Base-by-base conservation (phyloP, 2,329 filamentous ascomycete species). In the Cladosporium cucumerinum region DNA sequence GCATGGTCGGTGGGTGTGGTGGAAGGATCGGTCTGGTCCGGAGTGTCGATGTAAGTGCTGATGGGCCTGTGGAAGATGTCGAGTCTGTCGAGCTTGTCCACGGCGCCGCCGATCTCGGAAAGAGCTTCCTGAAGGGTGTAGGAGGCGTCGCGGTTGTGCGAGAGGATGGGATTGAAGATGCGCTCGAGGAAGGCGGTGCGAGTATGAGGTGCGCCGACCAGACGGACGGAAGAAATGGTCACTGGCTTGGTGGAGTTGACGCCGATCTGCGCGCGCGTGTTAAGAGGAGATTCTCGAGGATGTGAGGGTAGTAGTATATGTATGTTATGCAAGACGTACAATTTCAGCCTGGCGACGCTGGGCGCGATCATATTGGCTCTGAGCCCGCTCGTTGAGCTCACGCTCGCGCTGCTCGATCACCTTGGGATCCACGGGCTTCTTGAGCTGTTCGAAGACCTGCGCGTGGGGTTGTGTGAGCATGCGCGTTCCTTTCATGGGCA, bases 31-130 rank as follows among this genome's bases (percentile, higher is more conserved):
- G 87, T 85, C 57, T 86, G 85, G 66, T 87, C 84, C 12, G 92
- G 88, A 60, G 89, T 87, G 74, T 94, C 92, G 67, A 98, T 84
- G 79, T 90, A 95, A 65, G 97, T 86, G 62, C 89, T 86, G 63
- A 97, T 90, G 32, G 90, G 87, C 36, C 90, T 87, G 69, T 95
- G 89, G 81, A 96, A 96, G 74, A 98, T 93, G 74, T 92, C 93
- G 73, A 97, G 91, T 68, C 87, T 85, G 69, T 89, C 87, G 59
- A 97, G 87, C 82, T 90, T 94, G 73, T 87, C 85, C 55, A 89
- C 89, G 28, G 86, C 87, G 61, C 81, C 82, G 51, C 89, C 87
- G 39, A 97, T 82, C 74, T 90, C 89, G 61, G 84, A 82, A 64
- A 97, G 81, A 60, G 92, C 90, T 72, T 96, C 92, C 59, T 88